phyloP scores from a whole-genome alignment of 2,329 filamentous ascomycete species.

The Penicillium sp. region DNA sequence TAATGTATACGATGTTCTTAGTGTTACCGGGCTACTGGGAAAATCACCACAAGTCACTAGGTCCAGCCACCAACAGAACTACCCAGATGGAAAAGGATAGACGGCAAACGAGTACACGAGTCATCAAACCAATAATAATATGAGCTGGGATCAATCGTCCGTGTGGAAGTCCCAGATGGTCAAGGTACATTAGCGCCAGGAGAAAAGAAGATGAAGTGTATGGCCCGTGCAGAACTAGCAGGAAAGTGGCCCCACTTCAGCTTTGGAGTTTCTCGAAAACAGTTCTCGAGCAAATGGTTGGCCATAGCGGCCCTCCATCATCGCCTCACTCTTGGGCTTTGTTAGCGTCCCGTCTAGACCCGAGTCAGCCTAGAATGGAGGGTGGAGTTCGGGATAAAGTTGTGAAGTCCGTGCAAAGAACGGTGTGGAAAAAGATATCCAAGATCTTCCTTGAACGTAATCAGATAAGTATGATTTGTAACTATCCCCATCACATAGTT shows the following conservation, averaged over 20 bases:
- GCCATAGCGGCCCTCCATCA: slow-evolving; percentile 12
- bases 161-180: slow-evolving; percentile 2
- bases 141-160: not conserved
- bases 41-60: not conserved
- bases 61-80: slow-evolving; percentile 3
- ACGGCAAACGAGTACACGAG: not conserved
- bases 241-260: slow-evolving; percentile 1
- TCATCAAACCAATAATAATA: not conserved
- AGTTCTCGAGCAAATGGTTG: slow-evolving; percentile 11
- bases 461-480: not conserved
- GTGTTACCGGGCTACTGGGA: too few species aligned
- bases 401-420: slow-evolving; percentile 2
- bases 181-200: slow-evolving; percentile 12
- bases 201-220: slow-evolving; percentile 12
- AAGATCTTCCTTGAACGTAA: not conserved
- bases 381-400: slow-evolving; percentile 1
- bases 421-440: not conserved
- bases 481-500: too few species aligned
- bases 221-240: slow-evolving; percentile 9
- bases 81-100: not conserved
- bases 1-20: too few species aligned
- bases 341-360: slow-evolving; percentile 6
- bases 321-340: slow-evolving; percentile 7
- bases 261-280: slow-evolving; percentile 7
- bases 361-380: slow-evolving; percentile 1